Percentiles rank a stretch among this genome's conserved stretches.
Evolutionary conservation across 1,284 basidiomycete genomes (phyloP).

Genomic region (Sphaerobolus stellatus): DNA sequence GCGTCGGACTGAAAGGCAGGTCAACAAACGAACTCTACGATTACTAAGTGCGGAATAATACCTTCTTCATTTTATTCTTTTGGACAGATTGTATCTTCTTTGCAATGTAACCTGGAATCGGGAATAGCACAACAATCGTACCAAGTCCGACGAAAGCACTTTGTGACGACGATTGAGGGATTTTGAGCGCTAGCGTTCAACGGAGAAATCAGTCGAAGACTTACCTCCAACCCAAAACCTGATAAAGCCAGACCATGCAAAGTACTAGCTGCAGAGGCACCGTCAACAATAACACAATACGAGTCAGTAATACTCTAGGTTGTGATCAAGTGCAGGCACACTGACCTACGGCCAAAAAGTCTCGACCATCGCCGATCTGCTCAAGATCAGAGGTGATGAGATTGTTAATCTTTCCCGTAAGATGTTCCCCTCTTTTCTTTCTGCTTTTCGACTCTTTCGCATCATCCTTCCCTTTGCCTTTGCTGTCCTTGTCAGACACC

Average conservation of each 20-base stretch:
- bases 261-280: conserved; percentile 38
- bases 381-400: conserved; percentile 48
- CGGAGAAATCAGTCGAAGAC: conserved; percentile 7
- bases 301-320: conserved; percentile 25
- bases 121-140: conserved; percentile 38
- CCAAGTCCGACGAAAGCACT: conserved; percentile 51
- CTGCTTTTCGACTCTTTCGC: not conserved
- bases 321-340: too few species aligned
- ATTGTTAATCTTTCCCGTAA: conserved; percentile 63
- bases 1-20: conserved; percentile 17
- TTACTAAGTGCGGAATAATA: not conserved
- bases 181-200: too few species aligned
- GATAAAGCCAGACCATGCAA: conserved; percentile 44
- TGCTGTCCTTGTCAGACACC: too few species aligned
- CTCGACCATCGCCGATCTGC: conserved; percentile 45
- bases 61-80: conserved; percentile 27
- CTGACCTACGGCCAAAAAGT: conserved; percentile 38
- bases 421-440: conserved; percentile 30
- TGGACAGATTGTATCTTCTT: conserved; percentile 23
- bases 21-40: not conserved
- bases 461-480: conserved; percentile 23
- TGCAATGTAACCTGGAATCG: conserved; percentile 34
- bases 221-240: conserved; percentile 48
- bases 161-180: not conserved
- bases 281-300: conserved; percentile 27